Base-by-base conservation (phyloP, 768 basidiomycete species). In the Lenzites betulinus region DNA sequence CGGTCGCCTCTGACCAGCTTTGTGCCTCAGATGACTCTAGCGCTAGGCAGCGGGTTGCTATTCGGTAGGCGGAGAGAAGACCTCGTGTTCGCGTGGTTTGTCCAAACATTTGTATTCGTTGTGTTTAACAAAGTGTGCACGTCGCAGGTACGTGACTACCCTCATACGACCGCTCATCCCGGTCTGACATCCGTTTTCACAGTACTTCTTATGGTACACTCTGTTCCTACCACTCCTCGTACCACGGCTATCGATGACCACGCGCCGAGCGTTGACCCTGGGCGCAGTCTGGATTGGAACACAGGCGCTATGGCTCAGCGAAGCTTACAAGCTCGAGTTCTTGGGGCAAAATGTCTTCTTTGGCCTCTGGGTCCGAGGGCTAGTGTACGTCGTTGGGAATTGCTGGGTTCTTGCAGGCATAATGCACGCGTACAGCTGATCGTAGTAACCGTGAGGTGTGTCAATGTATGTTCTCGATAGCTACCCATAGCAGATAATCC, bases 201-300 rank as follows among this genome's bases (percentile, higher is more conserved):
- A 98, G 91, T 99, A 99, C 73, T 99, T 98, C 76, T 79, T 96
- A 39, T 99, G 97, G 97, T 98, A 95, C 71, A 84, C 93, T 15
- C 84, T 94, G 51, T 84, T 98, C 61, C 74, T 98, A 0, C 95
- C 96, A 0, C 81, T 94, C 2, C 77, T 96, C 23, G 80, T 94
- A 3, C 90, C 93, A 0, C 79, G 75, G 2, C 74, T 97, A 0
- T 72, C 75, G 0, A 78, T 93, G 46, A 78, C 86, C 1, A 72
- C 74, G 18, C 54, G 67, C 20, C 76, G 78, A 9, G 78, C 77
- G 0, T 2, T 80, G 15, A 60, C 72, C 6, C 81, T 82, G 49
- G 49, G 81, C 0, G 76, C 67, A 1, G 76, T 87, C 1, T 99
- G 96, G 96, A 77, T 84, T 0, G 85, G 81, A 0, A 83, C 82